Base-by-base conservation (phyloP, 306 rosid species). In the Lithocarpus polystachyus region DNA sequence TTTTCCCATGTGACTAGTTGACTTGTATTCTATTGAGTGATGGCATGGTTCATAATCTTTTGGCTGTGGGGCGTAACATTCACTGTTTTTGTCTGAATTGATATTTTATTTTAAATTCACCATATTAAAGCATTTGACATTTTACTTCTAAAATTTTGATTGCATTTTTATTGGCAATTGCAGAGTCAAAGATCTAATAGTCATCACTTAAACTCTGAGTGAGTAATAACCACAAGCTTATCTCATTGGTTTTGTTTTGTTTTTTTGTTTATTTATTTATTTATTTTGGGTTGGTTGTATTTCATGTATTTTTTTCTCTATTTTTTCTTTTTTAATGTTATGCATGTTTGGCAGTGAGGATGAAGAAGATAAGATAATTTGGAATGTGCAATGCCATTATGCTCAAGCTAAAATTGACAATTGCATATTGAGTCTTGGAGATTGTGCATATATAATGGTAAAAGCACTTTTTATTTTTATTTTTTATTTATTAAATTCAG, bases 371-470 rank as follows among this genome's bases (percentile, higher is more conserved):
- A 90, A 86, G 86, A 85, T 89, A 29, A 71, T 94, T 76, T 70
- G 84, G 78, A 84, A 94, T 78, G 97, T 94, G 79, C 86, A 89
- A 77, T 87, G 91, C 84, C 97, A 92, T 83, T 94, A 86, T 89
- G 87, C 94, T 72, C 97, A 82, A 80, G 94, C 95, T 64, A 85
- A 74, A 73, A 40, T 92, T 54, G 84, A 73, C 74, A 84, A 87
- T 78, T 75, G 86, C 81, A 74, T 84, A 74, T 91, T 84, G 76
- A 85, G 75, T 88, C 93, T 92, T 52, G 98, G 97, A 18, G 98
- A 94, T 85, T 94, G 92, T 85, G 98, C 94, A 71, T 82, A 81
- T 71, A 82, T 94, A 82, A 71, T 87, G 88, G 98, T 92, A 91
- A 82, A 81, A 84, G 56, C 75, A 51, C 82, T 61, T 56, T 56